A percentile compares a stretch with the other conserved stretches of the same genome.
Conservation (phyloP, 441 rosid genomes). For the Populus hybrid region DNA sequence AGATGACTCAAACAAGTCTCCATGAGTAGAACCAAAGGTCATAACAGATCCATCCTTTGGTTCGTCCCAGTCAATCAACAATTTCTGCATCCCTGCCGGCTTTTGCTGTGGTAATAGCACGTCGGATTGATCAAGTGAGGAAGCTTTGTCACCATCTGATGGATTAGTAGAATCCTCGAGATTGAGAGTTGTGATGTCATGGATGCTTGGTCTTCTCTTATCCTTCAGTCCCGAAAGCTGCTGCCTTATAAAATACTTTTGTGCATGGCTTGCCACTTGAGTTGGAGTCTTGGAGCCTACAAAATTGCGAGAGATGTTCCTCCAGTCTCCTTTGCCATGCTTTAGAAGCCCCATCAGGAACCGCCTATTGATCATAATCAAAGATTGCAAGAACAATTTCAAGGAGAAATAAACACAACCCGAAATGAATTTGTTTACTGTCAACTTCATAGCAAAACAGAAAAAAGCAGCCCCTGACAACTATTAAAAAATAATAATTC, state of each 20-base stretch:
- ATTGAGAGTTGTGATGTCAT: constrained; percentile 84
- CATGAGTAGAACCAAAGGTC: constrained; percentile 26
- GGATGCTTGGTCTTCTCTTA: constrained; percentile 94
- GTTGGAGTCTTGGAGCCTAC: constrained; percentile 87
- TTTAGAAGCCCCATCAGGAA: constrained; percentile 80
- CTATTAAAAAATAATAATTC: background rate
- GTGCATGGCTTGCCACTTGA: constrained; percentile 99
- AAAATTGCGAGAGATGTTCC: constrained; percentile 83
- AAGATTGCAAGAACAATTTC: constrained; percentile 14
- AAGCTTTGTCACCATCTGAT: constrained; percentile 28
- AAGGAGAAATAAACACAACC: background rate
- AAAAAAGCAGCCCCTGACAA: background rate
- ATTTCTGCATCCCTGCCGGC: constrained; percentile 21
- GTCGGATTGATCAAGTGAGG: constrained; percentile 29
- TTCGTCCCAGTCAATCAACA: constrained; percentile 25
- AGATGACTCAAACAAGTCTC: constrained; percentile 29
- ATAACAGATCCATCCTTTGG: constrained; percentile 22
- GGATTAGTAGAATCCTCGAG: constrained; percentile 32
- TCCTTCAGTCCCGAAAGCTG: constrained; percentile 89
- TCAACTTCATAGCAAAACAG: background rate
- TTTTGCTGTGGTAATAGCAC: constrained; percentile 26
- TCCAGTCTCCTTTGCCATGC: constrained; percentile 99
- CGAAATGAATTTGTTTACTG: background rate
- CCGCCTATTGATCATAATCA: constrained; percentile 46
- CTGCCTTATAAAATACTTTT: constrained; percentile 84